A percentile compares a stretch with the other conserved stretches of the same genome.
These are phyloP conservation scores for Parietaria judaica DNA, from an alignment of 306 rosid genomes.

Conservation along the genomic window DNA sequence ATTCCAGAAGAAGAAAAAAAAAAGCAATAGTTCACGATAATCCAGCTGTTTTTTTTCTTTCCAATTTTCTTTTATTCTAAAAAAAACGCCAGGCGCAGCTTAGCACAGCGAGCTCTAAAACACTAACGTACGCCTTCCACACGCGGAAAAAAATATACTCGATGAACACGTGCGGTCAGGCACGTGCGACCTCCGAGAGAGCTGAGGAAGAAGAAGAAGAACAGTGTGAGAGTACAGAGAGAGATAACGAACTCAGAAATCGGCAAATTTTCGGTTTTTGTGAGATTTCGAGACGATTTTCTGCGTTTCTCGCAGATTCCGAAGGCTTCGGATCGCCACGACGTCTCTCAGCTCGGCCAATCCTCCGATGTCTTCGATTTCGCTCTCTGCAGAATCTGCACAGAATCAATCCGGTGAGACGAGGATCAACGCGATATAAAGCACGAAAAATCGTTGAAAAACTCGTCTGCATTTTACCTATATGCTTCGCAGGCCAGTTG, in stretches of 20 bases:
- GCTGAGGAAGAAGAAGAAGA: conserved; percentile 9
- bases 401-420: not conserved
- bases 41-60: conserved; percentile 44
- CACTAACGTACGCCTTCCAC: conserved; percentile 1
- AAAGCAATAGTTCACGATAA: conserved; percentile 25
- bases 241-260: conserved; percentile 35
- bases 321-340: conserved; percentile 51
- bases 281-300: conserved; percentile 33
- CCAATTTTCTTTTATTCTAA: conserved; percentile 5
- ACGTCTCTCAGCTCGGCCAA: conserved; percentile 37
- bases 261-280: conserved; percentile 65
- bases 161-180: conserved; percentile 21
- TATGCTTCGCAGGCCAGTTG: conserved; percentile 22
- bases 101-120: conserved; percentile 8
- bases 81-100: conserved; percentile 19
- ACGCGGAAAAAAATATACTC: not conserved
- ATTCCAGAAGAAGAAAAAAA: conserved; percentile 10
- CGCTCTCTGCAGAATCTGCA: conserved; percentile 25
- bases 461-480: conserved; percentile 35
- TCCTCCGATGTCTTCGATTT: conserved; percentile 28
- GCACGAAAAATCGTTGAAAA: not conserved
- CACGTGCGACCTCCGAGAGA: conserved; percentile 16
- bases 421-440: not conserved
- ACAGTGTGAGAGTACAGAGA: not conserved
- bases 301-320: conserved; percentile 47